Evolutionary conservation across 139 green algal species (phyloP).

Genomic region (Chlorella ohadii): DNA sequence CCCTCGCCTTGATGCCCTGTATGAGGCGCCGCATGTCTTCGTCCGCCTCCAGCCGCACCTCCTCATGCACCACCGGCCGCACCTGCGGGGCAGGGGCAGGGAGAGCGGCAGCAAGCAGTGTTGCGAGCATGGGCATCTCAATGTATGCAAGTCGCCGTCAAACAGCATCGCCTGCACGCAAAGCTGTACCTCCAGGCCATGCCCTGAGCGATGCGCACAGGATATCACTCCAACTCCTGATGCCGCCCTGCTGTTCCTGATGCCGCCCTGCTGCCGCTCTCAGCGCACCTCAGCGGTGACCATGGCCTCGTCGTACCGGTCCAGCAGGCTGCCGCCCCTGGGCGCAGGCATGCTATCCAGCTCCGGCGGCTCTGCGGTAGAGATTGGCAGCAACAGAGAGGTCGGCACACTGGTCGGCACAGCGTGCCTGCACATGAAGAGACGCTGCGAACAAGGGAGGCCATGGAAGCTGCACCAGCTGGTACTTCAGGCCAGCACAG

Average conservation of each 20-base stretch:
- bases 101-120: neutral
- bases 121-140: too few relatives aligned
- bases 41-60: slow-evolving; percentile 86
- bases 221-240: too few relatives aligned
- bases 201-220: too few relatives aligned
- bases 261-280: neutral
- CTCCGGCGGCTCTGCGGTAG: slow-evolving; percentile 16
- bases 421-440: too few relatives aligned
- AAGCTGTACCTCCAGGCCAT: too few relatives aligned
- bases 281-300: slow-evolving; percentile 65
- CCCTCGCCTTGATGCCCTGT: slow-evolving; percentile 82
- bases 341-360: slow-evolving; percentile 32
- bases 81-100: slow-evolving; percentile 50
- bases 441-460: too few relatives aligned
- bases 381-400: too few relatives aligned
- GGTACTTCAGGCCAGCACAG: neutral
- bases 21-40: slow-evolving; percentile 89
- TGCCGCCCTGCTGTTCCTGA: too few relatives aligned
- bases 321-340: slow-evolving; percentile 13
- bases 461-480: too few relatives aligned
- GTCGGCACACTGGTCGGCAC: too few relatives aligned
- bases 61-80: slow-evolving; percentile 91
- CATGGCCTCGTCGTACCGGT: slow-evolving; percentile 70
- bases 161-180: too few relatives aligned
- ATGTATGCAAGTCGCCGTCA: too few relatives aligned